Evolutionary conservation across 2,329 filamentous ascomycete species (phyloP).

Genomic region (Hyphodiscus sp.): DNA sequence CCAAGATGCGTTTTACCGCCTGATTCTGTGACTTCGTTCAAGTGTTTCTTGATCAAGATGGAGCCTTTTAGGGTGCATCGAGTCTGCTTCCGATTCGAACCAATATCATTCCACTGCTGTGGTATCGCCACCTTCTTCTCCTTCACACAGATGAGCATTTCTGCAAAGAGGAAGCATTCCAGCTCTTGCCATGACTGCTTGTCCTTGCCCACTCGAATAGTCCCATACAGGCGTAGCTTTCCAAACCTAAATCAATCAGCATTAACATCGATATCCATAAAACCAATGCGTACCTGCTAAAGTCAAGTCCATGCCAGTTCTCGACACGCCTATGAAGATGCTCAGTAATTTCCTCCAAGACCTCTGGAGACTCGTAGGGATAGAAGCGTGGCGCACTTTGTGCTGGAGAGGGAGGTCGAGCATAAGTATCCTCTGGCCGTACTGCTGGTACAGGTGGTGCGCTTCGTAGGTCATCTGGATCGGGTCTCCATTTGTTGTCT

Average conservation of each 20-base stretch:
- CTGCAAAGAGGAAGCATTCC: conserved; percentile 92
- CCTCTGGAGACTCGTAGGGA: conserved; percentile 69
- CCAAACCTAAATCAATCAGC: conserved; percentile 61
- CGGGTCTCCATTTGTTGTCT: conserved; percentile 83
- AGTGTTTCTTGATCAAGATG: conserved; percentile 95
- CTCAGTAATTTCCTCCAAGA: conserved; percentile 79
- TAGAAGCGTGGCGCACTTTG: conserved; percentile 48
- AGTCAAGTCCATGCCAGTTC: conserved; percentile 97
- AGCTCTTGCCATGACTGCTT: conserved; percentile 95
- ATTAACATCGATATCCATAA: not conserved
- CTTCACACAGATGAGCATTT: conserved; percentile 99
- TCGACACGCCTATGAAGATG: conserved; percentile 82
- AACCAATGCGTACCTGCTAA: conserved; percentile 53
- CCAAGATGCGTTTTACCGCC: conserved; percentile 37
- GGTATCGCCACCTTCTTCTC: conserved; percentile 69
- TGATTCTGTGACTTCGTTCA: conserved; percentile 78
- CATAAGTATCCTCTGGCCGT: conserved; percentile 47
- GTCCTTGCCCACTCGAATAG: conserved; percentile 90
- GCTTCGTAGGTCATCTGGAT: conserved; percentile 70
- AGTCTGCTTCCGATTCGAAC: conserved; percentile 54
- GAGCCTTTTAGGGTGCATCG: conserved; percentile 93
- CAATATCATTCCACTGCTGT: conserved; percentile 61
- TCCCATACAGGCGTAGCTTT: conserved; percentile 82
- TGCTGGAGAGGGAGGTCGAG: conserved; percentile 52
- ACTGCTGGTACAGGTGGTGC: conserved; percentile 36